phyloP scores from a whole-genome alignment of 495 filamentous ascomycete species.

The Lasiosphaeria miniovina region DNA sequence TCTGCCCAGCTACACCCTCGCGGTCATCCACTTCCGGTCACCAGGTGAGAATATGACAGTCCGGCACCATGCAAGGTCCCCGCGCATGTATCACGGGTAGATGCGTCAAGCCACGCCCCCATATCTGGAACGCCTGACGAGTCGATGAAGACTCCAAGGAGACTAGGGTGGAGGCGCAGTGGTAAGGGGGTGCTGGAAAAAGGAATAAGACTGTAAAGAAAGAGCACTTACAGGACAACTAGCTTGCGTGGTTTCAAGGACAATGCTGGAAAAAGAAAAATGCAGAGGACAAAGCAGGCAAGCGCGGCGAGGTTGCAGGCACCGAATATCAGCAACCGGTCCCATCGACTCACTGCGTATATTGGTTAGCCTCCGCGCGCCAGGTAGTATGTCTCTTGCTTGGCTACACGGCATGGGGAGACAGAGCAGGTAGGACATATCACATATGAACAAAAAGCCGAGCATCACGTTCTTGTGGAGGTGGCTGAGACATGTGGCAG shows the following conservation, averaged over 20 bases:
- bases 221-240: constrained; percentile 83
- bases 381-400: not conserved
- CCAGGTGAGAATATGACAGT: constrained; percentile 7
- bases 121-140: too few relatives aligned
- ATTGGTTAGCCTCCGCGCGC: constrained; percentile 31
- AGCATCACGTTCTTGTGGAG: constrained; percentile 32
- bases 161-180: not conserved
- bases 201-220: not conserved
- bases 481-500: constrained; percentile 34
- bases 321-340: constrained; percentile 86
- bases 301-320: constrained; percentile 88
- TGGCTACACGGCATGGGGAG: not conserved
- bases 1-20: not conserved
- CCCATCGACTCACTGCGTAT: constrained; percentile 88
- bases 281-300: constrained; percentile 89
- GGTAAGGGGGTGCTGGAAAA: constrained; percentile 7
- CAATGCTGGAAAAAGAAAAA: constrained; percentile 74
- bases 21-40: constrained; percentile 17
- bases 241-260: constrained; percentile 86
- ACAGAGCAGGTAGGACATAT: not conserved
- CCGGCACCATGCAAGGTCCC: constrained; percentile 15
- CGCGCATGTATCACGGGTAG: constrained; percentile 15
- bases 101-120: constrained; percentile 3
- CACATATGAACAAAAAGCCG: not conserved
- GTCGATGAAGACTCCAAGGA: constrained; percentile 3